Percentiles rank a stretch among this genome's conserved stretches.
Conservation (phyloP, 108 stramenopile species). For the Asterionellopsis glacialis region DNA sequence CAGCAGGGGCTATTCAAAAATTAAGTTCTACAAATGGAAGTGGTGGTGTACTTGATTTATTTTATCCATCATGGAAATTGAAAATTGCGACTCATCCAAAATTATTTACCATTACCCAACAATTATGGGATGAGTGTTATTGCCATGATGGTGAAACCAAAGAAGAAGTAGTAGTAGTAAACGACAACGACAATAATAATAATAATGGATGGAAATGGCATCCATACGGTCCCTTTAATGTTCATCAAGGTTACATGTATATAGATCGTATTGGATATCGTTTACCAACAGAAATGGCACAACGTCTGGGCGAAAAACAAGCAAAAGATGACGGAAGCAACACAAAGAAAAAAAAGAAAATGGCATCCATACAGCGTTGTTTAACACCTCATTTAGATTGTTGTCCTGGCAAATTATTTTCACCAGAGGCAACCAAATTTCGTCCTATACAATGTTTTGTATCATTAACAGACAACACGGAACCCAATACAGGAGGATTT, state of each 20-base stretch:
- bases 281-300: slow-evolving; percentile 62
- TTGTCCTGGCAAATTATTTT: slow-evolving; percentile 75
- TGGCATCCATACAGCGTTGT: slow-evolving; percentile 69
- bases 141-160: slow-evolving; percentile 48
- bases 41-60: slow-evolving; percentile 89
- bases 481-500: slow-evolving; percentile 86
- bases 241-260: slow-evolving; percentile 65
- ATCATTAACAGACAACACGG: slow-evolving; percentile 69
- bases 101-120: slow-evolving; percentile 59
- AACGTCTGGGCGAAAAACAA: slow-evolving; percentile 41
- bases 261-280: slow-evolving; percentile 89
- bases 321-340: neutral
- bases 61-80: slow-evolving; percentile 85
- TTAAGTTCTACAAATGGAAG: slow-evolving; percentile 78
- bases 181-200: neutral
- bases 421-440: slow-evolving; percentile 60
- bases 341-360: slow-evolving; percentile 42
- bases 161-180: slow-evolving; percentile 15
- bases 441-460: slow-evolving; percentile 93
- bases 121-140: slow-evolving; percentile 80
- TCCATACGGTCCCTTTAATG: slow-evolving; percentile 75
- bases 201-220: slow-evolving; percentile 53
- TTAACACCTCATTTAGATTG: slow-evolving; percentile 95
- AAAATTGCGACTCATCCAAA: slow-evolving; percentile 53
- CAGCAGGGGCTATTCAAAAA: slow-evolving; percentile 44